Base-by-base conservation (phyloP, 2,329 filamentous ascomycete genomes). In the Ophiocordyceps camponoti-saundersi region DNA sequence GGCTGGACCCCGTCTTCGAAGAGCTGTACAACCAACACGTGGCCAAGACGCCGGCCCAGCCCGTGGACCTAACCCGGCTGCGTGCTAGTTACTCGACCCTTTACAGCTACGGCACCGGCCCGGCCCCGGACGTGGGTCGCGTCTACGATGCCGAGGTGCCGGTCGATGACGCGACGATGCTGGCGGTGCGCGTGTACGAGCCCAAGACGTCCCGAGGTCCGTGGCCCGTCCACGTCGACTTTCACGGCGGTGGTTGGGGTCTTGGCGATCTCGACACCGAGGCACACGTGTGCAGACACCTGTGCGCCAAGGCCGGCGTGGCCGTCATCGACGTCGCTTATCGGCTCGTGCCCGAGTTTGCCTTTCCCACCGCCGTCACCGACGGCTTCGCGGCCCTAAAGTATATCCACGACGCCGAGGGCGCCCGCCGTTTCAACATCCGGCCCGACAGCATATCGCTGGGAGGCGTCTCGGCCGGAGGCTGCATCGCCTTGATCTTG, bases 321-420 rank as follows among this genome's bases (percentile, higher is more conserved):
- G 62, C 61, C 15, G 68, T 74, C 26, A 61, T 76, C 47, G 68
- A 72, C 51, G 66, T 74, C 12, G 69, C 57, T n/a, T 76, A 75
- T 52, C 65, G 71, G 5, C 63, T 73, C 1, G 67, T 71, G 0
- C 72, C 72, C 10, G 70, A 74, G 54, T 54, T 65, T 50, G 57
- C 65, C 6, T 73, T 70, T 48, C 72, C 72, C n/a, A 63, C 64
- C 15, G 61, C 60, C 29, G 62, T 69, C 18, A 63, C 68, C n/a
- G 72, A 75, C 56, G 65, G 65, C 45, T 73, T 68, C 55, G 65
- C 64, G 7, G 67, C 65, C 2, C 53, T 73, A 32, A 57, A 64
- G 48, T 63, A 67, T 53, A 56, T 68, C 29, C 56, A 18, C 8
- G 6, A 63, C 48, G 47, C 53, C 12, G 53, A 61, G 11, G 64